Evolutionary conservation across 345 rosid genomes (phyloP).

Genomic region (Citrus trifoliata): DNA sequence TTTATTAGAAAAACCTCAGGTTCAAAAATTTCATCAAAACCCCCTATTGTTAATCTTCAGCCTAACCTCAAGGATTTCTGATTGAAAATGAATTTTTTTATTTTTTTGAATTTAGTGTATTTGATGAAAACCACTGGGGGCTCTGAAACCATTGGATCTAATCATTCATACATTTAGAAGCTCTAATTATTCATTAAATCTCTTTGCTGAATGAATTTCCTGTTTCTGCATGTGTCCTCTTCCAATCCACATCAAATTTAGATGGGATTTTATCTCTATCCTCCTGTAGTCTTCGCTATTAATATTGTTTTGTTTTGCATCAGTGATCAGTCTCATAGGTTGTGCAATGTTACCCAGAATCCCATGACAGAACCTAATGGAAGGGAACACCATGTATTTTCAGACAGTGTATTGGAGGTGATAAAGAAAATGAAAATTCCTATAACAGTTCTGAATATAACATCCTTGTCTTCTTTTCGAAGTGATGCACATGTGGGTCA

Average conservation of each 20-base stretch:
- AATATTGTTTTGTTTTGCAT: slow-evolving; percentile 9
- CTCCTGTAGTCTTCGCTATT: slow-evolving; percentile 1
- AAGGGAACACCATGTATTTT: slow-evolving; percentile 49
- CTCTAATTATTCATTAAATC: background rate
- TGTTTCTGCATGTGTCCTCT: background rate
- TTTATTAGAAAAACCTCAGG: background rate
- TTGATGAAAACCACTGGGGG: background rate
- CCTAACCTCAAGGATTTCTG: background rate
- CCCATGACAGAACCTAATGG: slow-evolving; percentile 53
- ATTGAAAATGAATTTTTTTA: background rate
- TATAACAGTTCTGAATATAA: slow-evolving; percentile 54
- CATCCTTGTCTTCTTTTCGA: slow-evolving; percentile 73
- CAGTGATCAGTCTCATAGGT: slow-evolving; percentile 50
- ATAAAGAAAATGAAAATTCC: slow-evolving; percentile 61
- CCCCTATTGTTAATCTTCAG: background rate
- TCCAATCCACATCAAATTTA: background rate
- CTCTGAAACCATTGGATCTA: background rate
- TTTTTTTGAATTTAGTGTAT: background rate
- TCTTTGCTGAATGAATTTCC: background rate
- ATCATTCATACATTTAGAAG: background rate
- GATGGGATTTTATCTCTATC: background rate
- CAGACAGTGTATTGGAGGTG: slow-evolving; percentile 53
- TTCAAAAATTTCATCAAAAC: background rate
- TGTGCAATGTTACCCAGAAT: slow-evolving; percentile 63
- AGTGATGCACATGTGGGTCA: slow-evolving; percentile 86